These are phyloP conservation scores for Arthromyces matolae DNA, from an alignment of 768 basidiomycete species.

Conservation along the genomic window DNA sequence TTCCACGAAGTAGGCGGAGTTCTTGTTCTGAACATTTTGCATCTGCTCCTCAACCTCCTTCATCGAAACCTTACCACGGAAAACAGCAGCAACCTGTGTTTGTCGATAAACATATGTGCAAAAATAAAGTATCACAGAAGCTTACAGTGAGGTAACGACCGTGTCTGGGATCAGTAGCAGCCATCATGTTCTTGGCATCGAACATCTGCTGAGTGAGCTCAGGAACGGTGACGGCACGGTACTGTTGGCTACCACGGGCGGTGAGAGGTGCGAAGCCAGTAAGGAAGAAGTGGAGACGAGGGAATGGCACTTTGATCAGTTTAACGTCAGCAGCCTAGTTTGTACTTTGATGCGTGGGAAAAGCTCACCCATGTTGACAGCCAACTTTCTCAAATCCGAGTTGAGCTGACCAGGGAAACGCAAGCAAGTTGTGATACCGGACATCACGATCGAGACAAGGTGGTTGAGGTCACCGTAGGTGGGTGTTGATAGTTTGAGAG, in stretches of 20 bases:
- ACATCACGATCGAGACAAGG: slow-evolving; percentile 97
- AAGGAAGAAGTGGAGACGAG: slow-evolving; percentile 99
- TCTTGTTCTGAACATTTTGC: slow-evolving; percentile 96
- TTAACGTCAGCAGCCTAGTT: neutral
- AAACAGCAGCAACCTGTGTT: slow-evolving; percentile 88
- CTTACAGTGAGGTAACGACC: slow-evolving; percentile 94
- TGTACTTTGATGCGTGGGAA: neutral
- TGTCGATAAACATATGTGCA: too few relatives aligned
- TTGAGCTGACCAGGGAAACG: slow-evolving; percentile 99
- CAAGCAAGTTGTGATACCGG: slow-evolving; percentile 96
- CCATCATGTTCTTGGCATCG: slow-evolving; percentile 99
- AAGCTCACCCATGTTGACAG: slow-evolving; percentile 93
- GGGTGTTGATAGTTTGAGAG: slow-evolving; percentile 92
- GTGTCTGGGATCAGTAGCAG: slow-evolving; percentile 93
- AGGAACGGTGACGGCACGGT: slow-evolving; percentile 95
- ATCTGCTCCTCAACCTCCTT: slow-evolving; percentile 99
- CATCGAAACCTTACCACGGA: slow-evolving; percentile 99
- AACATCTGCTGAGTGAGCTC: slow-evolving; percentile 99
- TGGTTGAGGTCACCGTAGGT: slow-evolving; percentile 98
- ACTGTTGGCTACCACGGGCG: slow-evolving; percentile 90
- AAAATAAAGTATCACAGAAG: neutral
- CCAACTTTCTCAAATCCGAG: slow-evolving; percentile 96
- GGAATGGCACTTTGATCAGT: slow-evolving; percentile 78
- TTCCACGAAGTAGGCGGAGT: slow-evolving; percentile 97
- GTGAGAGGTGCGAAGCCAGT: slow-evolving; percentile 94